Evolutionary conservation across 768 basidiomycete species (phyloP).

Genomic region (Russula brevipes): DNA sequence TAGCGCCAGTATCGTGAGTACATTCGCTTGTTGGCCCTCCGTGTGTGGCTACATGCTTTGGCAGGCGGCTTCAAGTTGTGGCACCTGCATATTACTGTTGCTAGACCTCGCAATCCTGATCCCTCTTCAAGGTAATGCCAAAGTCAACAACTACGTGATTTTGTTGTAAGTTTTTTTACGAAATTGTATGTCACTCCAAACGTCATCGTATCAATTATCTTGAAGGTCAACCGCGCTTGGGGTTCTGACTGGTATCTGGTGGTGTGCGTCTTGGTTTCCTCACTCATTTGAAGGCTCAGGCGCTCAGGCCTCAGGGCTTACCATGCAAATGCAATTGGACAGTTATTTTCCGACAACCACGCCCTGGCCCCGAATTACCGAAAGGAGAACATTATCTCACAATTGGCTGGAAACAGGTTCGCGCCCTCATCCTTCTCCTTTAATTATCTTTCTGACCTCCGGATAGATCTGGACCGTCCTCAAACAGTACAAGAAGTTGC

Average conservation of each 20-base stretch:
- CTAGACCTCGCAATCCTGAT: slow-evolving; percentile 69
- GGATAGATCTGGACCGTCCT: slow-evolving; percentile 68
- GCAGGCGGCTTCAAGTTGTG: slow-evolving; percentile 72
- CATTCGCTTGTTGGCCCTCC: slow-evolving; percentile 17
- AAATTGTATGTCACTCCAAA: too few species aligned
- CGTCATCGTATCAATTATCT: not conserved
- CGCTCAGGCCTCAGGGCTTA: too few species aligned
- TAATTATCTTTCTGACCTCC: not conserved
- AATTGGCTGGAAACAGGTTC: slow-evolving; percentile 83
- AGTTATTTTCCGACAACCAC: slow-evolving; percentile 84
- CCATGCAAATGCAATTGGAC: too few species aligned
- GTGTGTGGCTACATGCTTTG: not conserved
- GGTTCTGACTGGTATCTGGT: slow-evolving; percentile 81
- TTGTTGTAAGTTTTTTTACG: slow-evolving; percentile 46
- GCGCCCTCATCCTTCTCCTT: not conserved
- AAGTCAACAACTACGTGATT: slow-evolving; percentile 69
- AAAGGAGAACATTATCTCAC: slow-evolving; percentile 72
- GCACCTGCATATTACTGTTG: slow-evolving; percentile 59
- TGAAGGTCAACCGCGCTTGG: slow-evolving; percentile 64
- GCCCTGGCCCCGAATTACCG: slow-evolving; percentile 74
- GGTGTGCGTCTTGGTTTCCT: slow-evolving; percentile 52
- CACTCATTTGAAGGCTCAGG: not conserved
- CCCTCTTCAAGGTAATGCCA: slow-evolving; percentile 52
- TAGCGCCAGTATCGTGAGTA: slow-evolving; percentile 68
- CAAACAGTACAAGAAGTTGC: slow-evolving; percentile 71